Percentiles rank a stretch among this genome's conserved stretches.
phyloP scores from a whole-genome alignment of 208 protist species.

The Wallacemonas sp. region DNA sequence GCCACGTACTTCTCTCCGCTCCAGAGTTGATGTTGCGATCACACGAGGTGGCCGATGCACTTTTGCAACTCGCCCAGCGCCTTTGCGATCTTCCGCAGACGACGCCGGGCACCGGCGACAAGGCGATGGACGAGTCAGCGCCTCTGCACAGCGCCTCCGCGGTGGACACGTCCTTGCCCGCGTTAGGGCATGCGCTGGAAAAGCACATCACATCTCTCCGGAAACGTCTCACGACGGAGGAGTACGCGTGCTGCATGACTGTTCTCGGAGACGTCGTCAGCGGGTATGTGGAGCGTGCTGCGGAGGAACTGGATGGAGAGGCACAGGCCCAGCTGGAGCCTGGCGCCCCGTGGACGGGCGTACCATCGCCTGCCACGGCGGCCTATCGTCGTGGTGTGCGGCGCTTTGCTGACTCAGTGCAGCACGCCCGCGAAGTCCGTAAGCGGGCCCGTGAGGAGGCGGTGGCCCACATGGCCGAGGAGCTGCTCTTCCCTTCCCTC shows the following conservation, averaged over 20 bases:
- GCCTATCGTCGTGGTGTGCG: constrained; percentile 13
- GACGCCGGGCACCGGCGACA: not conserved
- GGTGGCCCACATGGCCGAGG: constrained; percentile 24
- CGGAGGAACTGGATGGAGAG: constrained; percentile 15
- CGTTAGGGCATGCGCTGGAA: not conserved
- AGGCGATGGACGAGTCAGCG: not conserved
- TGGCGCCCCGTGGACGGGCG: constrained; percentile 7
- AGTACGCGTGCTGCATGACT: constrained; percentile 33
- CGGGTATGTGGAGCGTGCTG: constrained; percentile 34
- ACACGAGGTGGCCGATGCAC: constrained; percentile 17
- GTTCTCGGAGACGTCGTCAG: constrained; percentile 48
- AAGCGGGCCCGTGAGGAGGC: constrained; percentile 20
- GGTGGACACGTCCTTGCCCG: not conserved
- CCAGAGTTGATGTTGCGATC: constrained; percentile 51
- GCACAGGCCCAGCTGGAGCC: constrained; percentile 14
- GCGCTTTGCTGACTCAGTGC: constrained; percentile 26
- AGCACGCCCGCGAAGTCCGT: constrained; percentile 14
- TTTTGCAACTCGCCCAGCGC: constrained; percentile 31
- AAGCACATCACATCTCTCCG: constrained; percentile 8
- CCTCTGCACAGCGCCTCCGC: not conserved
- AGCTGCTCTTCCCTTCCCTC: constrained; percentile 27
- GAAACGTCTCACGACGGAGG: constrained; percentile 18
- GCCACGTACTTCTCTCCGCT: constrained; percentile 31
- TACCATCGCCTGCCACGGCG: not conserved
- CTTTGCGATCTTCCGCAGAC: constrained; percentile 13